phyloP scores from a whole-genome alignment of 2,329 filamentous ascomycete genomes.

The Claviceps africana region DNA sequence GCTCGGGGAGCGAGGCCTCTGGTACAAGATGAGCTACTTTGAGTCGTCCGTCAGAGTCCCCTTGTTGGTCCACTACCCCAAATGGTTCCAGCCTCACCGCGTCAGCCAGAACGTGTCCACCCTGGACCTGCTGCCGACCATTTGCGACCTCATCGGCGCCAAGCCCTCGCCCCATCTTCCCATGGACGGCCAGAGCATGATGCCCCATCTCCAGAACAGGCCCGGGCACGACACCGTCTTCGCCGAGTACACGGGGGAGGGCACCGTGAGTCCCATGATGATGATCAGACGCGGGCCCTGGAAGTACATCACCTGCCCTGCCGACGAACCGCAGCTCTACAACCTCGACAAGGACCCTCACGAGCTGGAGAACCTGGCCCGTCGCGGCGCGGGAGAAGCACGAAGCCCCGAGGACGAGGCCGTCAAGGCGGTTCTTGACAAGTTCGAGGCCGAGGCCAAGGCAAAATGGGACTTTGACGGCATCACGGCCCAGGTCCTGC shows the following conservation, averaged over 20 bases:
- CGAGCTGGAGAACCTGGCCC: constrained; percentile 62
- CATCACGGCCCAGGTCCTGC: constrained; percentile 61
- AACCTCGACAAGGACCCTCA: constrained; percentile 62
- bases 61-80: constrained; percentile 69
- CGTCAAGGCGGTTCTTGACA: constrained; percentile 37
- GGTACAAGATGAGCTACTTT: constrained; percentile 98
- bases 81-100: constrained; percentile 58
- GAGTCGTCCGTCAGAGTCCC: constrained; percentile 84
- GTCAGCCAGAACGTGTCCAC: constrained; percentile 80
- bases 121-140: constrained; percentile 76
- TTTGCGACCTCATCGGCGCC: constrained; percentile 68
- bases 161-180: constrained; percentile 58
- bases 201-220: constrained; percentile 57
- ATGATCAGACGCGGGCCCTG: constrained; percentile 85
- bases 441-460: constrained; percentile 60
- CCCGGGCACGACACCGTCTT: constrained; percentile 76
- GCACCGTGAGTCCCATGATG: constrained; percentile 75
- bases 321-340: constrained; percentile 73
- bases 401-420: constrained; percentile 31
- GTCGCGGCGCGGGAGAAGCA: constrained; percentile 24
- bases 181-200: constrained; percentile 70
- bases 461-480: constrained; percentile 67
- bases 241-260: constrained; percentile 90
- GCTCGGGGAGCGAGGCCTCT: constrained; percentile 81
- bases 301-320: constrained; percentile 83